Evolutionary conservation across 108 stramenopile genomes (phyloP).

Genomic region (Pseudonitzschia multistriata): DNA sequence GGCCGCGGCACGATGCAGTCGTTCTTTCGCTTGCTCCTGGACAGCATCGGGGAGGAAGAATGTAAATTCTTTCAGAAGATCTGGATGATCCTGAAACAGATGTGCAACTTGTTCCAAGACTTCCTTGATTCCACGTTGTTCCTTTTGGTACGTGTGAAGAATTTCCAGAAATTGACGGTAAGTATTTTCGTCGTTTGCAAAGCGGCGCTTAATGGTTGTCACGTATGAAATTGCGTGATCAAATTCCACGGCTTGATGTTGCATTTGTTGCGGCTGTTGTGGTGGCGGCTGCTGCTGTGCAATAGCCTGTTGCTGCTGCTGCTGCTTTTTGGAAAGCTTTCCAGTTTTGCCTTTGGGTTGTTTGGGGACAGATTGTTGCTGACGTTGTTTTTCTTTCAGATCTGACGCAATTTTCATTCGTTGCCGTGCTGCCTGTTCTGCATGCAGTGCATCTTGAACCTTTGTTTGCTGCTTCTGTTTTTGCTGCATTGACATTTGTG

Average conservation of each 20-base stretch:
- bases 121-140: conserved; percentile 93
- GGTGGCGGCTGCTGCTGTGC: conserved; percentile 26
- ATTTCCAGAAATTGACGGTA: conserved; percentile 91
- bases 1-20: conserved; percentile 79
- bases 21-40: conserved; percentile 89
- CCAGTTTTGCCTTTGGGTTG: conserved; percentile 10
- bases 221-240: conserved; percentile 94
- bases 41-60: conserved; percentile 94
- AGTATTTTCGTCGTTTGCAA: conserved; percentile 80
- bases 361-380: conserved; percentile 8
- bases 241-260: conserved; percentile 75
- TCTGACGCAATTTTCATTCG: not conserved
- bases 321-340: not conserved
- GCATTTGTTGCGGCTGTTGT: conserved; percentile 29
- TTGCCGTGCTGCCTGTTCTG: not conserved
- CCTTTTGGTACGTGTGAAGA: conserved; percentile 92
- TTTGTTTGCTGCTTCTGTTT: not conserved
- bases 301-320: conserved; percentile 9
- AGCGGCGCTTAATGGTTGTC: conserved; percentile 91
- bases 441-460: not conserved
- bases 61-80: conserved; percentile 90
- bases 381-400: not conserved
- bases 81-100: conserved; percentile 91
- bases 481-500: not conserved
- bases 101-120: conserved; percentile 88